Evolutionary conservation across 805 yeast genomes (phyloP).

Genomic region (Wickerhamomyces sydowiorum): DNA sequence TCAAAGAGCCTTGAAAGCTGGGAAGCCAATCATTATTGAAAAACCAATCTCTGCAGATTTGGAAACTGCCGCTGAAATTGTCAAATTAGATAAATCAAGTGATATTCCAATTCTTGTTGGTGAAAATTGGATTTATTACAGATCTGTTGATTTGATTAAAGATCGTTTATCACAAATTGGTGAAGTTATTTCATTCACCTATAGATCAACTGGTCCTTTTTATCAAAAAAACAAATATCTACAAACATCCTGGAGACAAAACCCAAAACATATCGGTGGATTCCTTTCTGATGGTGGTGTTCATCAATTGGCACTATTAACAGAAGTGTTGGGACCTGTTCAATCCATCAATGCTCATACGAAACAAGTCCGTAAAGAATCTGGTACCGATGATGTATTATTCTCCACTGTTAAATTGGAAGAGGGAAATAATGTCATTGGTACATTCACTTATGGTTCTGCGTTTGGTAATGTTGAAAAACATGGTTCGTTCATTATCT

Average conservation of each 20-base stretch:
- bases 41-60: constrained; percentile 90
- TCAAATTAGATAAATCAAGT: constrained; percentile 53
- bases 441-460: constrained; percentile 84
- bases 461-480: constrained; percentile 81
- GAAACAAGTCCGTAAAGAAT: constrained; percentile 64
- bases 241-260: constrained; percentile 77
- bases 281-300: constrained; percentile 94
- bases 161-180: constrained; percentile 70
- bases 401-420: constrained; percentile 62
- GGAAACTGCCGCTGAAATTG: constrained; percentile 76
- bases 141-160: constrained; percentile 49
- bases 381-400: constrained; percentile 80
- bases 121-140: constrained; percentile 82
- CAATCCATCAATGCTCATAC: constrained; percentile 70
- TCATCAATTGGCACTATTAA: constrained; percentile 84
- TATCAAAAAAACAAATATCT: constrained; percentile 53
- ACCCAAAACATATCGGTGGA: constrained; percentile 92
- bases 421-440: constrained; percentile 57
- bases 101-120: constrained; percentile 68
- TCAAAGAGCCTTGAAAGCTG: constrained; percentile 60
- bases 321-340: constrained; percentile 74
- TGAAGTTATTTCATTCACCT: constrained; percentile 59
- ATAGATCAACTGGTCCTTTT: constrained; percentile 71
- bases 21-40: constrained; percentile 78
- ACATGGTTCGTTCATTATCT: constrained; percentile 57